These are phyloP conservation scores for Stramenopiles sp. DNA, from an alignment of 352 stramenopile species.

Conservation along the genomic window DNA sequence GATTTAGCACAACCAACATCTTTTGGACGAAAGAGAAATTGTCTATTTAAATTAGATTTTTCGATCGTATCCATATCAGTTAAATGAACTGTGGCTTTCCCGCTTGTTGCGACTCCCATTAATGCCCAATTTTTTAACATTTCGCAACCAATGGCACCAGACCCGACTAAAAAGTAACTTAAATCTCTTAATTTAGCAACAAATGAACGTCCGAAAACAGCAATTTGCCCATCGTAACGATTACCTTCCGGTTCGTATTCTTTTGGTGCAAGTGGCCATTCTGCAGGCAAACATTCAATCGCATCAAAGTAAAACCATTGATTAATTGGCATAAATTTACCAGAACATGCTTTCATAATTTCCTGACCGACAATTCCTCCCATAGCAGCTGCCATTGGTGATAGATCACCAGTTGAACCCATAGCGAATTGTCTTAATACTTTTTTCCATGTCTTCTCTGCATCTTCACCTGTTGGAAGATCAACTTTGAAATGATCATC, in stretches of 20 bases:
- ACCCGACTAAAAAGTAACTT: slow-evolving; percentile 89
- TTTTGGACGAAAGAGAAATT: slow-evolving; percentile 94
- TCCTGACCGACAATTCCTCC: slow-evolving; percentile 92
- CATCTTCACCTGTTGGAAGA: slow-evolving; percentile 30
- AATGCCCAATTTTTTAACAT: slow-evolving; percentile 99
- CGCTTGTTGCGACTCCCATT: slow-evolving; percentile 80
- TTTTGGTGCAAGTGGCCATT: slow-evolving; percentile 16
- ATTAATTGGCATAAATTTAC: slow-evolving; percentile 95
- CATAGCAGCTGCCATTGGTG: slow-evolving; percentile 84
- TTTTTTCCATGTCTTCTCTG: slow-evolving; percentile 22
- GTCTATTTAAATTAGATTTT: slow-evolving; percentile 91
- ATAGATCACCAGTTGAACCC: slow-evolving; percentile 66
- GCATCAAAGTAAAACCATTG: slow-evolving; percentile 99
- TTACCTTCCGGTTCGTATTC: slow-evolving; percentile 42
- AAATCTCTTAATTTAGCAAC: slow-evolving; percentile 49
- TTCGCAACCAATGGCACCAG: slow-evolving; percentile 96
- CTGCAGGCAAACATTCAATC: slow-evolving; percentile 77
- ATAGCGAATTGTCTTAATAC: slow-evolving; percentile 49
- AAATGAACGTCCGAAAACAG: slow-evolving; percentile 55
- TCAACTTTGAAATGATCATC: slow-evolving; percentile 3
- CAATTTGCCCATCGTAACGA: slow-evolving; percentile 76
- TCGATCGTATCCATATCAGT: slow-evolving; percentile 99
- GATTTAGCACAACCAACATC: slow-evolving; percentile 88
- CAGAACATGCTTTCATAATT: slow-evolving; percentile 91
- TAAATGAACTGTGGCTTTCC: slow-evolving; percentile 65